A percentile compares a stretch with the other conserved stretches of the same genome.
Evolutionary conservation across 1,139 yeast species (phyloP).

Genomic region (Yamadazyma membranifaciens): DNA sequence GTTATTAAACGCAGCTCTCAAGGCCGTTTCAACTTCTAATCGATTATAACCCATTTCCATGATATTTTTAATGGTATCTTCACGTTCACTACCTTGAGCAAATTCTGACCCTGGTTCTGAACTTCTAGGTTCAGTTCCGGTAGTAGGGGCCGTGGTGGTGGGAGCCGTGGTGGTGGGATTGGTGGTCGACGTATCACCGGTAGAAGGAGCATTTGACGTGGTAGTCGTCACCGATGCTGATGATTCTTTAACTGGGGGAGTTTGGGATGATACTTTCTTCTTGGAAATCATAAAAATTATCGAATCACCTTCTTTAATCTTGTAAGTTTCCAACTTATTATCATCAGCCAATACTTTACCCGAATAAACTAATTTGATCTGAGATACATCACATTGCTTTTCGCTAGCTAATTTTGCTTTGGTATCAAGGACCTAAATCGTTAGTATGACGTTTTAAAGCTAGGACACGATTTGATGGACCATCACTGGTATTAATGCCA

Average conservation of each 20-base stretch:
- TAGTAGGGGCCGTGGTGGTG: constrained; percentile 16
- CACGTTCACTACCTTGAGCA: constrained; percentile 65
- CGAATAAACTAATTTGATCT: constrained; percentile 87
- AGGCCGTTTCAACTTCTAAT: constrained; percentile 82
- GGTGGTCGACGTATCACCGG: constrained; percentile 1
- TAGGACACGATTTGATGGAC: no score
- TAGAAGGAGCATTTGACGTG: background rate
- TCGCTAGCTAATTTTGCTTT: constrained; percentile 72
- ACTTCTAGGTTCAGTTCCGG: constrained; percentile 21
- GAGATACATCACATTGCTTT: constrained; percentile 69
- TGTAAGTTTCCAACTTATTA: constrained; percentile 67
- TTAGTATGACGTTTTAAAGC: constrained; percentile 6
- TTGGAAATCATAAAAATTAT: constrained; percentile 85
- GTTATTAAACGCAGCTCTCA: constrained; percentile 93
- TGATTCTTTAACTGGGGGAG: constrained; percentile 11
- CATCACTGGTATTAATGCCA: no score
- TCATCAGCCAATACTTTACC: constrained; percentile 89
- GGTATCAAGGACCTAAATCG: constrained; percentile 53
- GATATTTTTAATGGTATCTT: constrained; percentile 70
- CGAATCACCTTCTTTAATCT: constrained; percentile 86
- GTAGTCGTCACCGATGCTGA: constrained; percentile 8
- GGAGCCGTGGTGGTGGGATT: constrained; percentile 12
- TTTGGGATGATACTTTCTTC: constrained; percentile 36
- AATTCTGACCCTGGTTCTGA: constrained; percentile 44
- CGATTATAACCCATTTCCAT: constrained; percentile 97